Conservation (phyloP, 495 filamentous ascomycete species). For the Tuber microsphaerosporum region DNA sequence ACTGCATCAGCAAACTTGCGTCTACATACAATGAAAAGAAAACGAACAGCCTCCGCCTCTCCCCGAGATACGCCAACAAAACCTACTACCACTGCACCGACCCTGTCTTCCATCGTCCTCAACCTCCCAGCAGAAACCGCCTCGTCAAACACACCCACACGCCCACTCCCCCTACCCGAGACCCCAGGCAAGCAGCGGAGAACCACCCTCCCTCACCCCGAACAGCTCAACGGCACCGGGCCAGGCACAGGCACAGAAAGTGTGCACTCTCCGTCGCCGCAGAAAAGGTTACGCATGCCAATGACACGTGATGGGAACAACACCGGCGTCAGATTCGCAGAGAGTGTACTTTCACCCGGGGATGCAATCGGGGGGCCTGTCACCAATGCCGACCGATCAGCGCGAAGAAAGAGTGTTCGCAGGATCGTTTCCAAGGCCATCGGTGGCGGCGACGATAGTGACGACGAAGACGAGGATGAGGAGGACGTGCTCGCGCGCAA, state of each 20-base stretch:
- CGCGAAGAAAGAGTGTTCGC: conserved; percentile 72
- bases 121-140: neutral
- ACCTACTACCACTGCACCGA: conserved; percentile 16
- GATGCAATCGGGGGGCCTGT: conserved; percentile 15
- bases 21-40: conserved; percentile 4
- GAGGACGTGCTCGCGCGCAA: conserved; percentile 65
- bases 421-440: conserved; percentile 30
- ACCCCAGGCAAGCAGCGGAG: conserved; percentile 33
- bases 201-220: conserved; percentile 19
- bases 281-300: conserved; percentile 29
- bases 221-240: conserved; percentile 23
- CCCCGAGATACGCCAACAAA: conserved; percentile 14
- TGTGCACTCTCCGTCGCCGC: conserved; percentile 34
- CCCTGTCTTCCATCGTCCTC: conserved; percentile 21
- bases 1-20: neutral
- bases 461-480: conserved; percentile 69
- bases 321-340: conserved; percentile 25
- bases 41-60: neutral
- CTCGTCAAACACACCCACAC: conserved; percentile 21
- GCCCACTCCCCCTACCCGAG: conserved; percentile 34
- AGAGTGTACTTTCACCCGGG: conserved; percentile 17
- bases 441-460: conserved; percentile 44
- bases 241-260: conserved; percentile 19
- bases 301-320: conserved; percentile 24
- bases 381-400: conserved; percentile 67